Evolutionary conservation across 768 basidiomycete genomes (phyloP).

Genomic region (Rickenella mellea): DNA sequence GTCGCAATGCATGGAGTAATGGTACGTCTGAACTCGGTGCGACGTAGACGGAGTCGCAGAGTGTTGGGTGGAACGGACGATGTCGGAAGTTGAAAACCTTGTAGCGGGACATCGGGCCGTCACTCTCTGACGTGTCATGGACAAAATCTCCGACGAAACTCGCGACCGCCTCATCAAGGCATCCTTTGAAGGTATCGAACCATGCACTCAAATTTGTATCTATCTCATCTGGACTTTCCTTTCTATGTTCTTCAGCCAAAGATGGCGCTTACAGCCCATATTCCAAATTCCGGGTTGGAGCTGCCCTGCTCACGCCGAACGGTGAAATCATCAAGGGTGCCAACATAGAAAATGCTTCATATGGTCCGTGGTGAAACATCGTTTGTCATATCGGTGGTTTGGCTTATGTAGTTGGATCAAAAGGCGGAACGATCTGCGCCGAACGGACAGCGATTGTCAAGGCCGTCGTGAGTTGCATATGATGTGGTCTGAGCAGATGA

Average conservation of each 20-base stretch:
- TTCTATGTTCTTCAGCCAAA: constrained; percentile 38
- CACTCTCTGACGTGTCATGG: too few species aligned
- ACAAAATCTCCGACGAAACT: constrained; percentile 29
- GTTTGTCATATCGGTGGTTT: background rate
- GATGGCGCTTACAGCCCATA: constrained; percentile 73
- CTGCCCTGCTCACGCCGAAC: constrained; percentile 63
- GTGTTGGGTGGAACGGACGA: too few species aligned
- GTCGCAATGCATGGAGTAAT: too few species aligned
- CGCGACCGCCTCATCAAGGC: constrained; percentile 41
- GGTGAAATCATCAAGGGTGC: constrained; percentile 75
- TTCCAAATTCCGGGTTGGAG: constrained; percentile 90
- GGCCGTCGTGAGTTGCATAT: constrained; percentile 57
- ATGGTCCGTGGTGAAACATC: constrained; percentile 38
- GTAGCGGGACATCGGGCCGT: too few species aligned
- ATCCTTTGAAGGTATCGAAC: constrained; percentile 45
- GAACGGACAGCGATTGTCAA: constrained; percentile 95
- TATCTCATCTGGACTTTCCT: background rate
- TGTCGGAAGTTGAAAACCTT: too few species aligned
- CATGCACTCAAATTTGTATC: background rate
- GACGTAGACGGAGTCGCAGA: too few species aligned
- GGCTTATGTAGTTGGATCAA: background rate
- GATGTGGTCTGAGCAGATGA: background rate
- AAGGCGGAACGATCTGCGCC: constrained; percentile 88
- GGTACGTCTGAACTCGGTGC: too few species aligned
- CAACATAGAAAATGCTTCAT: constrained; percentile 91